These are phyloP conservation scores for Paspalum notatum DNA, from an alignment of 176 grass and related monocot genomes.

Conservation along the genomic window DNA sequence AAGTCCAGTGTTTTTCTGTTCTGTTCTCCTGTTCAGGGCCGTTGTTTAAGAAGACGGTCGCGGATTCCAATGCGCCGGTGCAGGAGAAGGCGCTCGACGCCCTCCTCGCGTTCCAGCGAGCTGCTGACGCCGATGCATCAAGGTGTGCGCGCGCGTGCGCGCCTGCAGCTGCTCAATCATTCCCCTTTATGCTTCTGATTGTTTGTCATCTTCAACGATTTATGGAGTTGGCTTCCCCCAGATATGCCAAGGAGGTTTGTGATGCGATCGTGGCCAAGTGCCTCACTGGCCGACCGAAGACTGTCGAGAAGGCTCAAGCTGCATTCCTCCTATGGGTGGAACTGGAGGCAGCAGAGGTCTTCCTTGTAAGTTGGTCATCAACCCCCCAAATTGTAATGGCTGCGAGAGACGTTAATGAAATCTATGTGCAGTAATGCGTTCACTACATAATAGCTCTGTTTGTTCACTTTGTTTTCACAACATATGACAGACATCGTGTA, in stretches of 20 bases:
- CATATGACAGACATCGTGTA: background rate
- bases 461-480: background rate
- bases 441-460: background rate
- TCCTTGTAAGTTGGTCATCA: slow-evolving; percentile 68
- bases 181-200: slow-evolving; percentile 17
- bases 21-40: slow-evolving; percentile 57
- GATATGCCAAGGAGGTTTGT: slow-evolving; percentile 94
- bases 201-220: slow-evolving; percentile 24
- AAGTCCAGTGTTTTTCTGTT: slow-evolving; percentile 26
- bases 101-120: slow-evolving; percentile 83
- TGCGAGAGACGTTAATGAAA: slow-evolving; percentile 1
- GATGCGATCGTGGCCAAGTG: slow-evolving; percentile 94
- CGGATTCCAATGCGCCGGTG: slow-evolving; percentile 94
- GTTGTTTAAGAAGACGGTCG: slow-evolving; percentile 94
- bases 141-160: slow-evolving; percentile 43
- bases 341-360: slow-evolving; percentile 86
- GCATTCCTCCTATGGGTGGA: slow-evolving; percentile 95
- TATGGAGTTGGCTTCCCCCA: slow-evolving; percentile 34
- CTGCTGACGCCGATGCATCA: slow-evolving; percentile 82
- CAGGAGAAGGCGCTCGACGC: slow-evolving; percentile 98
- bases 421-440: background rate
- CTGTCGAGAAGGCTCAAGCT: slow-evolving; percentile 95
- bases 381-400: background rate
- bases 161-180: slow-evolving; percentile 16
- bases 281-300: slow-evolving; percentile 95